phyloP scores from a whole-genome alignment of 1,139 yeast species.

The Taphrina communis region DNA sequence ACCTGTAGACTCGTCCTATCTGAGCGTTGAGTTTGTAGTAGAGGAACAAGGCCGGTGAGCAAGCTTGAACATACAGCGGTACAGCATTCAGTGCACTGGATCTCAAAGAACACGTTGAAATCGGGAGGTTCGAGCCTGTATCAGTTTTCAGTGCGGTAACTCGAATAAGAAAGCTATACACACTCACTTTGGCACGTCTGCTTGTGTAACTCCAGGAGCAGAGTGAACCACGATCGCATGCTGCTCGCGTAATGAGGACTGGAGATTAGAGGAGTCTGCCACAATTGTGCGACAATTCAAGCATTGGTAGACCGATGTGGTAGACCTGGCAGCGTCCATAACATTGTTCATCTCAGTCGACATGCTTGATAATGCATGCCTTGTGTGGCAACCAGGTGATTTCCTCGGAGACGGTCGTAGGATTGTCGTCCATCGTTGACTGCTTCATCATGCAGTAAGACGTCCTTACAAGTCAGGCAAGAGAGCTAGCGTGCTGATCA shows the following conservation, averaged over 20 bases:
- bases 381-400: no score
- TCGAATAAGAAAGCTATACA: not conserved
- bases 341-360: no score
- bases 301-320: slow-evolving; percentile 10
- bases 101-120: slow-evolving; percentile 13
- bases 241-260: slow-evolving; percentile 2
- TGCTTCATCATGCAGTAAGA: no score
- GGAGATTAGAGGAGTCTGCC: slow-evolving; percentile 8
- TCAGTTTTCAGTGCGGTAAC: not conserved
- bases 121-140: slow-evolving; percentile 11
- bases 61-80: not conserved
- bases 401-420: no score
- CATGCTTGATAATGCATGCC: no score
- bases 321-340: no score
- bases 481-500: not conserved
- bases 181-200: slow-evolving; percentile 11
- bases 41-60: not conserved
- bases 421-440: no score
- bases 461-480: not conserved
- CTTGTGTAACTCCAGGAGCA: slow-evolving; percentile 1
- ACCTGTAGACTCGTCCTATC: slow-evolving; percentile 14
- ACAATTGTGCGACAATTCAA: slow-evolving; percentile 12
- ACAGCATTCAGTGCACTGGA: slow-evolving; percentile 5
- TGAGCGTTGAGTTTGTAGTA: not conserved
- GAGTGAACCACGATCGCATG: slow-evolving; percentile 11